Conservation (phyloP, 257 asterid genomes). For the Solanum boliviense region DNA sequence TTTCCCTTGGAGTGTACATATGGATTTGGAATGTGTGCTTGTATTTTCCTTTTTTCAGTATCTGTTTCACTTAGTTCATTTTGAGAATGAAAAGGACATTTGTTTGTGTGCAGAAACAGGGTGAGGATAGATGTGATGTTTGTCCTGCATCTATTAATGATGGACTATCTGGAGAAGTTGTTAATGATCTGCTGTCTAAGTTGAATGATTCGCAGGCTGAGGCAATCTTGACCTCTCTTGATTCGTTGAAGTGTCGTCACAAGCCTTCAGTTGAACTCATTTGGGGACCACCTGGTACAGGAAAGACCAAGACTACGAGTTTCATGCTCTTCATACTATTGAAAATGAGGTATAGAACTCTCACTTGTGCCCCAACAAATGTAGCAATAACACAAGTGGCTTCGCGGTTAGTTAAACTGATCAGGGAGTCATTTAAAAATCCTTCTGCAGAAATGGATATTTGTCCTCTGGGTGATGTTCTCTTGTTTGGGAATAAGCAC, state of each 20-base stretch:
- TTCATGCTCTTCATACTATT: slow-evolving; percentile 6
- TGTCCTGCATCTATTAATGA: background rate
- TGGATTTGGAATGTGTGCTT: background rate
- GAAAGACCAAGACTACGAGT: slow-evolving; percentile 13
- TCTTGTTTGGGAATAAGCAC: slow-evolving; percentile 35
- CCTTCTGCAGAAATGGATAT: background rate
- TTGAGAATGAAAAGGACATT: background rate
- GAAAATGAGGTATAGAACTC: slow-evolving; percentile 2
- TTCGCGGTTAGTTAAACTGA: slow-evolving; percentile 19
- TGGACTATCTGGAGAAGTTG: background rate
- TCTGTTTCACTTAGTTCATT: background rate
- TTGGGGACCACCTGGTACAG: slow-evolving; percentile 25
- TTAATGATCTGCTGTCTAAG: background rate
- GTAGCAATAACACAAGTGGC: slow-evolving; percentile 25
- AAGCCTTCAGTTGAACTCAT: slow-evolving; percentile 6
- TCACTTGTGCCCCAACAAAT: slow-evolving; percentile 17
- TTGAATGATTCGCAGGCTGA: slow-evolving; percentile 33
- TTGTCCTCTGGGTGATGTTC: slow-evolving; percentile 26
- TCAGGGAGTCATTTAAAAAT: slow-evolving; percentile 3
- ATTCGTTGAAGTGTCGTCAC: slow-evolving; percentile 2
- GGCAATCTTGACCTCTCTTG: slow-evolving; percentile 7
- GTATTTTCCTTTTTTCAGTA: background rate
- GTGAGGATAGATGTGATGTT: background rate
- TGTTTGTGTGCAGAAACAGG: background rate
- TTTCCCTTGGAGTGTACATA: background rate